These are phyloP conservation scores for Alloteropsis semialata DNA, from an alignment of 176 grass and related monocot genomes.

Conservation along the genomic window DNA sequence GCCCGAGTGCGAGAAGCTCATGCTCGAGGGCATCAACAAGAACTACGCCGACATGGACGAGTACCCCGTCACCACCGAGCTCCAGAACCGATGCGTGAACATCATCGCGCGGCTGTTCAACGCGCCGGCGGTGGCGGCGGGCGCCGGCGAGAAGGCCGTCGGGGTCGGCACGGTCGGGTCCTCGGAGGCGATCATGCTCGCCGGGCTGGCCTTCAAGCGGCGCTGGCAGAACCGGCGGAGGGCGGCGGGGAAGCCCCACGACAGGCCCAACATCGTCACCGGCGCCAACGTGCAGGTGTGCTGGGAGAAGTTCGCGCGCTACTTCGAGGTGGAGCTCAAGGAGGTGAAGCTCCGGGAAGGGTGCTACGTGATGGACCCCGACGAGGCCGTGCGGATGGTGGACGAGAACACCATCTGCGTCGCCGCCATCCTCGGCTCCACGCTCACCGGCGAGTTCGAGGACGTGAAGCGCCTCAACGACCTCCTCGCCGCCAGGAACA, in stretches of 20 bases:
- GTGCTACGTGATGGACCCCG: slow-evolving; percentile 84
- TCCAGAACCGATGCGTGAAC: slow-evolving; percentile 98
- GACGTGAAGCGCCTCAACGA: slow-evolving; percentile 68
- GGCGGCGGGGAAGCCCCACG: slow-evolving; percentile 58
- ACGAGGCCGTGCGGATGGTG: slow-evolving; percentile 65
- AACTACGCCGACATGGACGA: slow-evolving; percentile 97
- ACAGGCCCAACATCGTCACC: slow-evolving; percentile 88
- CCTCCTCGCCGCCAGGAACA: slow-evolving; percentile 64
- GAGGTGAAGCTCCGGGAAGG: slow-evolving; percentile 81
- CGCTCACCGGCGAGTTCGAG: slow-evolving; percentile 90
- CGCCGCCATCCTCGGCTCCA: slow-evolving; percentile 87
- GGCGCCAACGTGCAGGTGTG: slow-evolving; percentile 90
- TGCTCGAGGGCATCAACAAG: slow-evolving; percentile 73
- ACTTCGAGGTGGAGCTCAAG: slow-evolving; percentile 95
- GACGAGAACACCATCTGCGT: slow-evolving; percentile 99
- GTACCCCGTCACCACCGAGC: slow-evolving; percentile 93
- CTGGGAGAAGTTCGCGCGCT: slow-evolving; percentile 94
- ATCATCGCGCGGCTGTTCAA: slow-evolving; percentile 88
- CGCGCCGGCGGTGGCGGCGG: slow-evolving; percentile 59
- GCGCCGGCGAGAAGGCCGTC: slow-evolving; percentile 40
- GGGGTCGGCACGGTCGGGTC: slow-evolving; percentile 87
- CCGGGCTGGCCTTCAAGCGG: slow-evolving; percentile 84
- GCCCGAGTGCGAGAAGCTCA: slow-evolving; percentile 85
- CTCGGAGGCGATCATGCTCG: slow-evolving; percentile 98
- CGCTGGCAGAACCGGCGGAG: slow-evolving; percentile 74